Evolutionary conservation across 148 eudicot species (phyloP).

Genomic region (Nepenthes gracilis): DNA sequence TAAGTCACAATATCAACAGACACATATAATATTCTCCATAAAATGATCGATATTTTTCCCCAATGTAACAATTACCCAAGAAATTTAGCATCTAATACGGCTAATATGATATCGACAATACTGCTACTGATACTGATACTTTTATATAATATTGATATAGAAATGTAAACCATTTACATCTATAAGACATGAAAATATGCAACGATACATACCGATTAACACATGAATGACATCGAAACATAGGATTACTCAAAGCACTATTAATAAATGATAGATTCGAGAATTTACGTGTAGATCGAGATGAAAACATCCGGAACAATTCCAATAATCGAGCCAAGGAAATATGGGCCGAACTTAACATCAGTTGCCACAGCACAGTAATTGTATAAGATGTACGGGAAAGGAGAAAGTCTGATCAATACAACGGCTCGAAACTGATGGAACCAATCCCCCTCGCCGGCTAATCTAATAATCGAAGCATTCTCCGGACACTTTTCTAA

Average conservation of each 20-base stretch:
- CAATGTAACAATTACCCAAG: no score
- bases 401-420: conserved; percentile 70
- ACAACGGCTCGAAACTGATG: conserved; percentile 68
- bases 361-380: conserved; percentile 68
- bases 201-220: background rate
- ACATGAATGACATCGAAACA: background rate
- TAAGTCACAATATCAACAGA: no score
- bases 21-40: no score
- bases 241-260: background rate
- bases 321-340: conserved; percentile 61
- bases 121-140: no score
- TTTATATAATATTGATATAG: no score
- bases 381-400: conserved; percentile 64
- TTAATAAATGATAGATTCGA: background rate
- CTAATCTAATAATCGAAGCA: conserved; percentile 64
- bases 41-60: no score
- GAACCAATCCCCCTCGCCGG: conserved; percentile 82
- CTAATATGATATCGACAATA: no score
- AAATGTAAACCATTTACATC: no score
- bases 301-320: conserved; percentile 70
- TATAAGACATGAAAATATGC: background rate
- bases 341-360: conserved; percentile 60
- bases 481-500: conserved; percentile 54
- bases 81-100: no score
- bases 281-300: conserved; percentile 46